Conservation (phyloP, 768 basidiomycete species). For the Tremella yokohamensis region DNA sequence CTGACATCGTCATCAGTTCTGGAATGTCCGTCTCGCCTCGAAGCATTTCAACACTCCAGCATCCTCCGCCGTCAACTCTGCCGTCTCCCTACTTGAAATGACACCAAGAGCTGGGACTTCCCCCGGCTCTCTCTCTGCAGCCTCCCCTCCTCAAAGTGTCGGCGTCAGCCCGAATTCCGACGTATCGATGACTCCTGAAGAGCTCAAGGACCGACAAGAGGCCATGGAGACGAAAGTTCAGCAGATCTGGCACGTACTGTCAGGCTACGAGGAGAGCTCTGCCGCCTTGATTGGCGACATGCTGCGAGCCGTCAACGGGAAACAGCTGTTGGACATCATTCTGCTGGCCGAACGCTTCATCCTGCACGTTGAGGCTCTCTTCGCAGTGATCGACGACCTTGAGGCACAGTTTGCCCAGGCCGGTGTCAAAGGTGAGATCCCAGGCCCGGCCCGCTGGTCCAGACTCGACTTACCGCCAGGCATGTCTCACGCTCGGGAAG, state of each 20-base stretch:
- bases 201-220: constrained; percentile 83
- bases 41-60: constrained; percentile 46
- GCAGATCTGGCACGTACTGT: constrained; percentile 97
- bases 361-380: constrained; percentile 93
- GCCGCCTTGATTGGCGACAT: constrained; percentile 99
- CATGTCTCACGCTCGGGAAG: constrained; percentile 97
- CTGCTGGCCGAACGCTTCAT: constrained; percentile 99
- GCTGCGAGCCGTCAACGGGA: constrained; percentile 93
- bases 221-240: constrained; percentile 97
- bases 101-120: constrained; percentile 42
- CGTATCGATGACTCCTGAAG: constrained; percentile 66
- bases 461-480: constrained; percentile 56
- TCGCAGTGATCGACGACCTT: constrained; percentile 93
- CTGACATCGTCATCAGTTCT: constrained; percentile 62
- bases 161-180: constrained; percentile 63
- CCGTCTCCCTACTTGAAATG: constrained; percentile 45
- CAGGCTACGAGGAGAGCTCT: constrained; percentile 97
- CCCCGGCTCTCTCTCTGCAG: constrained; percentile 47
- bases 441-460: not conserved
- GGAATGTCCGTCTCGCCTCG: constrained; percentile 80
- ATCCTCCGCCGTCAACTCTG: constrained; percentile 44
- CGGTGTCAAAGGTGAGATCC: constrained; percentile 74
- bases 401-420: constrained; percentile 78
- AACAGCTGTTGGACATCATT: constrained; percentile 92
- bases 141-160: constrained; percentile 49